phyloP scores from a whole-genome alignment of 2,329 filamentous ascomycete genomes.

The Paraphoma sp. region DNA sequence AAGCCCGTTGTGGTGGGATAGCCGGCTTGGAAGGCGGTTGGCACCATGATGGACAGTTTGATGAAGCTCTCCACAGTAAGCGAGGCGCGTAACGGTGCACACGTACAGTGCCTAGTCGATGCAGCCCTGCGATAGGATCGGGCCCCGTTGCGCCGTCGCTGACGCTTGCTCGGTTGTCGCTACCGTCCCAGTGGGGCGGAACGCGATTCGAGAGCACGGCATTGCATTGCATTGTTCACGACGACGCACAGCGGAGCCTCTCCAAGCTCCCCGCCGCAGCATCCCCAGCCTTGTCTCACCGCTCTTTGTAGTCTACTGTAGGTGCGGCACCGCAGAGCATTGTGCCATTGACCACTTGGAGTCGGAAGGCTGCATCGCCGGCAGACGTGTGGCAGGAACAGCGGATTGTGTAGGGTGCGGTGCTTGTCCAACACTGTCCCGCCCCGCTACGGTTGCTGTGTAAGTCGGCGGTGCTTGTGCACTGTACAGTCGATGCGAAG shows the following conservation, averaged over 20 bases:
- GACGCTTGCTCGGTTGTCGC: slow-evolving; percentile 2
- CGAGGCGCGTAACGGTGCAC: background rate
- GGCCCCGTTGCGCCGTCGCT: background rate
- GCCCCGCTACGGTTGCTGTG: slow-evolving; percentile 23
- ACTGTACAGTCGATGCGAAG: slow-evolving; percentile 29
- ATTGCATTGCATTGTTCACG: background rate
- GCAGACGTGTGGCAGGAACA: slow-evolving; percentile 1
- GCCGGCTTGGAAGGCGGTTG: slow-evolving; percentile 55
- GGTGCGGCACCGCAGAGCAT: slow-evolving; percentile 1
- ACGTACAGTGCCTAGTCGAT: background rate
- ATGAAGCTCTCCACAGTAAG: background rate
- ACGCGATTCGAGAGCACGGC: slow-evolving; percentile 12
- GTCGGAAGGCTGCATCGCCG: background rate
- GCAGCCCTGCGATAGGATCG: slow-evolving; percentile 4
- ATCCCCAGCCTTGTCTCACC: slow-evolving; percentile 23
- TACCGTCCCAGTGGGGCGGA: slow-evolving; percentile 14
- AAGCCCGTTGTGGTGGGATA: slow-evolving; percentile 54
- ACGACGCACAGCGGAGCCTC: slow-evolving; percentile 1
- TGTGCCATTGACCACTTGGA: slow-evolving; percentile 3
- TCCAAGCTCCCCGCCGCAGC: slow-evolving; percentile 9
- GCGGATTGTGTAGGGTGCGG: slow-evolving; percentile 7
- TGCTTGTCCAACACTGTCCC: slow-evolving; percentile 4
- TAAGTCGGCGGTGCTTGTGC: too few relatives aligned
- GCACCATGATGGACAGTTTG: slow-evolving; percentile 42
- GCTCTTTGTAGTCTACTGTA: slow-evolving; percentile 16